These are phyloP conservation scores for Blakeslea trispora DNA, from an alignment of 371 early-diverging fungal species.

Conservation along the genomic window DNA sequence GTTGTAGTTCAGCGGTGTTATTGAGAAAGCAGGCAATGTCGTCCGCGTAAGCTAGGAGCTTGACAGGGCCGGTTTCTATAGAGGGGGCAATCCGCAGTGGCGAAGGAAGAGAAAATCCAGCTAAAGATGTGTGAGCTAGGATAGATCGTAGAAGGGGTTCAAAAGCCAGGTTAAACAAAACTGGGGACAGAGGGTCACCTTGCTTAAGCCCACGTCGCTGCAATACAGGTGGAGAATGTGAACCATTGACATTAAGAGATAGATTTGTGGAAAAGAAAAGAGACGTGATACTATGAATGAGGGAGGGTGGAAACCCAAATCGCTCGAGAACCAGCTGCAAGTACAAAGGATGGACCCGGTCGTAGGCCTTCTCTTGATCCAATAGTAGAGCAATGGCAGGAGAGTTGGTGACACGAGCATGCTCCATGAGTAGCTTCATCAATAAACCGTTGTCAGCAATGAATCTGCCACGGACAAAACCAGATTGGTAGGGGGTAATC, in stretches of 20 bases:
- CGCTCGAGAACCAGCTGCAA: neutral
- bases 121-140: neutral
- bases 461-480: constrained; percentile 5
- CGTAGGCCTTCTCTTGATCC: constrained; percentile 26
- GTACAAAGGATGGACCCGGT: constrained; percentile 19
- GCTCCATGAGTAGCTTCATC: constrained; percentile 1
- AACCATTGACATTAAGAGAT: constrained; percentile 23
- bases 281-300: constrained; percentile 2
- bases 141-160: constrained; percentile 10
- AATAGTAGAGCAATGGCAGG: constrained; percentile 12
- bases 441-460: constrained; percentile 14
- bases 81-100: no score
- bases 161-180: constrained; percentile 19
- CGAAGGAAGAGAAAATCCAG: neutral
- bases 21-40: constrained; percentile 18
- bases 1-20: neutral
- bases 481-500: constrained; percentile 8
- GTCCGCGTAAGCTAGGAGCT: constrained; percentile 20
- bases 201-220: constrained; percentile 14
- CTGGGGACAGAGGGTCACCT: constrained; percentile 12
- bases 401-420: constrained; percentile 1
- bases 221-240: neutral
- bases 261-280: constrained; percentile 6
- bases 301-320: constrained; percentile 14
- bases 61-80: neutral